These are phyloP conservation scores for Aspergillus cavernicola DNA, from an alignment of 495 filamentous ascomycete genomes.

Conservation along the genomic window DNA sequence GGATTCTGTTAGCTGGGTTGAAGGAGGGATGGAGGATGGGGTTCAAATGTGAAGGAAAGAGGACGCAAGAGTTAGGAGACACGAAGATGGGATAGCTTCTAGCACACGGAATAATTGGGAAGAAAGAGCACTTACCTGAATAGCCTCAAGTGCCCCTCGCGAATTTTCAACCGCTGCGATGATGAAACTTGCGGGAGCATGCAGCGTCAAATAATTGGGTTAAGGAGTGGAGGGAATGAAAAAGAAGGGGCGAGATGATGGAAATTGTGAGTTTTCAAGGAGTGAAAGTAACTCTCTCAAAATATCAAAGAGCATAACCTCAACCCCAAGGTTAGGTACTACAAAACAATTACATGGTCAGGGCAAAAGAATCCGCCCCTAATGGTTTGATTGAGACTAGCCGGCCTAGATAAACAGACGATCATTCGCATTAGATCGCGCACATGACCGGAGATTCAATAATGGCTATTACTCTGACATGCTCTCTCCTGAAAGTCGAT, in stretches of 20 bases:
- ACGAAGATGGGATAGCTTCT: too few relatives aligned
- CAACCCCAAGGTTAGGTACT: too few relatives aligned
- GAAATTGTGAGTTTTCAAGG: too few relatives aligned
- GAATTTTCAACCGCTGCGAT: neutral
- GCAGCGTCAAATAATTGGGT: neutral
- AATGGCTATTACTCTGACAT: slow-evolving; percentile 9
- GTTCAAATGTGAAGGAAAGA: neutral
- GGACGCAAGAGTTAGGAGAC: neutral
- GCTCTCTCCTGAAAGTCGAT: neutral
- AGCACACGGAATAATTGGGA: too few relatives aligned
- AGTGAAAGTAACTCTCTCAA: too few relatives aligned
- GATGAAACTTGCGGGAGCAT: neutral
- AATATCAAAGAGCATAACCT: too few relatives aligned
- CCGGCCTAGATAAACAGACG: slow-evolving; percentile 8
- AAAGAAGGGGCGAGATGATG: neutral
- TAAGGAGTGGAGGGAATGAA: neutral
- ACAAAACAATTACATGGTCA: neutral
- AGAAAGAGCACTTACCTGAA: neutral
- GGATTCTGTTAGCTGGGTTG: too few relatives aligned
- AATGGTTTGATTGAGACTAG: slow-evolving; percentile 5
- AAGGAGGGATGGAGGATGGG: too few relatives aligned
- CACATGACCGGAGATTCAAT: slow-evolving; percentile 7
- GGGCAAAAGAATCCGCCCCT: neutral
- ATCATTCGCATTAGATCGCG: slow-evolving; percentile 3
- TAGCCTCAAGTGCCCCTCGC: neutral